Evolutionary conservation across 179 eudicot species (phyloP).

Genomic region (Actinidia arguta): DNA sequence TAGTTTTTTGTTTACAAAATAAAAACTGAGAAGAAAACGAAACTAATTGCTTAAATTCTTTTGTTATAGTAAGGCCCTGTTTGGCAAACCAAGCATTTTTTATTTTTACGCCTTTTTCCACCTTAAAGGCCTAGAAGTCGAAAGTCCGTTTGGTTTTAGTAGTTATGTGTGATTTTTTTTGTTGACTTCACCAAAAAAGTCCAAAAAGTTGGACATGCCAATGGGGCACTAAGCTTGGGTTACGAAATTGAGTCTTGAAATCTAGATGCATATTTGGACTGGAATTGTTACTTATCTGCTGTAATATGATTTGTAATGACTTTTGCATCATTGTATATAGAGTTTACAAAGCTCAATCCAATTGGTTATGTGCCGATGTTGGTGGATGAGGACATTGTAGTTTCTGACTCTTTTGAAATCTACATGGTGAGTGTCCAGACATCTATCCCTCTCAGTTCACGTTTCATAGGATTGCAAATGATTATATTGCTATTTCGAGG

Average conservation of each 20-base stretch:
- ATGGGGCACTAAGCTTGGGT: neutral
- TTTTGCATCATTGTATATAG: conserved; percentile 40
- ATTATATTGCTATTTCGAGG: neutral
- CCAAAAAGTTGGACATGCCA: too few species aligned
- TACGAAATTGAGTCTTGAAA: neutral
- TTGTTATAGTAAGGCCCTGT: too few species aligned
- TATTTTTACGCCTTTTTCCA: too few species aligned
- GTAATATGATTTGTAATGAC: neutral
- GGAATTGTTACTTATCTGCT: neutral
- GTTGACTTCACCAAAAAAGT: too few species aligned
- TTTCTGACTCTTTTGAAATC: conserved; percentile 87
- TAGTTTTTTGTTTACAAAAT: too few species aligned
- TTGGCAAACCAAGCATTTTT: too few species aligned
- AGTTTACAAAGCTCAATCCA: conserved; percentile 79
- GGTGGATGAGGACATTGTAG: conserved; percentile 70
- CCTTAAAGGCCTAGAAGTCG: too few species aligned
- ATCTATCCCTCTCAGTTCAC: neutral
- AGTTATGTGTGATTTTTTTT: too few species aligned
- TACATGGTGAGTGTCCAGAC: conserved; percentile 55
- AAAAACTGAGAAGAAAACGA: too few species aligned
- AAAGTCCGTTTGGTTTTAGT: too few species aligned
- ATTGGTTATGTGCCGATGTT: conserved; percentile 78
- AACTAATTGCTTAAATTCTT: too few species aligned
- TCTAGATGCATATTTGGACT: neutral
- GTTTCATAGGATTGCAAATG: neutral